Evolutionary conservation across 306 rosid species (phyloP), one percentile per base, ranked within the genome.

Genomic region (Arachis stenosperma): DNA sequence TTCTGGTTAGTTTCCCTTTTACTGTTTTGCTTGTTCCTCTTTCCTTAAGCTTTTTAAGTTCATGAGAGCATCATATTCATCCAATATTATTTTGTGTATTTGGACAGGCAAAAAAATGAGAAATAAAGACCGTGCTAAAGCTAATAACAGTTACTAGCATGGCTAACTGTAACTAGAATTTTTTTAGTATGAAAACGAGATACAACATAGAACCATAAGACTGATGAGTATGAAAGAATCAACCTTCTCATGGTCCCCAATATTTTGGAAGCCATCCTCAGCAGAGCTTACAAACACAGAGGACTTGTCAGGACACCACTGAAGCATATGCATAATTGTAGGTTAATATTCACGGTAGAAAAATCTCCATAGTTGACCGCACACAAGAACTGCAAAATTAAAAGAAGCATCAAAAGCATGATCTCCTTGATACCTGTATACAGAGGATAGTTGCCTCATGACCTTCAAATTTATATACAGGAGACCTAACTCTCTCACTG

Each of bases 201-300:
- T 64, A 13, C 1, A 15, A 39, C 39, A 33, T 54, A 15, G 15
- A 10, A 22, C 50, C 33, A 37, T 12, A 6, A 3, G 58, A 64
- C 12, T 22, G 27, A 22, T 22, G 27, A 22, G 27, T 22, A 22
- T 22, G 27, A 22, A 22, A 22, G 27, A 22, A 54, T n/a, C 14
- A 66, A 94, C 97, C 97, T 91, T 89, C 37, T 89, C 96, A 76
- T 79, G 78, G 80, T 94, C 97, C 98, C 98, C 89, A 56, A 94
- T 88, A 78, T 94, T 91, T 64, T 91, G 58, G 43, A 91, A 74
- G 73, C 97, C 98, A 69, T 94, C 98, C 81, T 94, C 98, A 39
- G 96, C 96, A 60, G 97, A 77, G 81, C 98, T 94, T 86, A 96
- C 98, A 85, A 94, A 94, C 46, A 91, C 94, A 67, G 96, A 86